Base-by-base conservation (phyloP, 2,329 filamentous ascomycete genomes). In the Fusarium nematophilum region DNA sequence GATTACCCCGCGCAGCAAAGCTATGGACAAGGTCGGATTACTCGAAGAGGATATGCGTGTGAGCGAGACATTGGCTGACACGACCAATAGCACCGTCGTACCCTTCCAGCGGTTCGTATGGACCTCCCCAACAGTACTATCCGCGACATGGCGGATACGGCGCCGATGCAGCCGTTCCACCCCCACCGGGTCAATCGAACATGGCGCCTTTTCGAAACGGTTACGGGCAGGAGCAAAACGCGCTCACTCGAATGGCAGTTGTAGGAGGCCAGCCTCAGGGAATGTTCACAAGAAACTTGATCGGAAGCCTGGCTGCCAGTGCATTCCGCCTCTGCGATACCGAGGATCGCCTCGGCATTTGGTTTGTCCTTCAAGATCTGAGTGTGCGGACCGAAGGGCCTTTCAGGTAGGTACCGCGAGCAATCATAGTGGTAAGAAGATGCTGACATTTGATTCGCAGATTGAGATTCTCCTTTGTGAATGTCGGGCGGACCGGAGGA, bases 341-440 rank as follows among this genome's bases (percentile, higher is more conserved):
- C 1, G 81, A 90, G 13, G 89, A 92, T 63, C 91, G 92, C 73
- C 87, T 91, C 44, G 94, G 94, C 2, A 93, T 97, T 62, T 99
- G 94, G 94, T 99, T 99, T 70, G 91, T 99, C 38, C 81, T 98
- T 47, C 94, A 97, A 74, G 95, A 99, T 77, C 81, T 99, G 36
- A 97, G 93, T 68, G 94, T 99, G 26, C 86, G 95, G 38, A 97
- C 93, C 0, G 95, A 98, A 75, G 95, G 95, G 9, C 86, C 82
- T 56, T 99, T 98, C 75, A 85, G 94, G 92, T 96, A 83, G 69
- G 75, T 55, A 26, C 11, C 31, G 42, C 27, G 40, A 40, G 14
- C 7, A 14, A 14, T 3, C 4, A 21, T 11, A 17, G 15, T 31
- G 11, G 14, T 11, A 21, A 29, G 27, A 21, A 7, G 37, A 27